These are phyloP conservation scores for Barnettozyma populi DNA, from an alignment of 805 yeast species.

Conservation along the genomic window DNA sequence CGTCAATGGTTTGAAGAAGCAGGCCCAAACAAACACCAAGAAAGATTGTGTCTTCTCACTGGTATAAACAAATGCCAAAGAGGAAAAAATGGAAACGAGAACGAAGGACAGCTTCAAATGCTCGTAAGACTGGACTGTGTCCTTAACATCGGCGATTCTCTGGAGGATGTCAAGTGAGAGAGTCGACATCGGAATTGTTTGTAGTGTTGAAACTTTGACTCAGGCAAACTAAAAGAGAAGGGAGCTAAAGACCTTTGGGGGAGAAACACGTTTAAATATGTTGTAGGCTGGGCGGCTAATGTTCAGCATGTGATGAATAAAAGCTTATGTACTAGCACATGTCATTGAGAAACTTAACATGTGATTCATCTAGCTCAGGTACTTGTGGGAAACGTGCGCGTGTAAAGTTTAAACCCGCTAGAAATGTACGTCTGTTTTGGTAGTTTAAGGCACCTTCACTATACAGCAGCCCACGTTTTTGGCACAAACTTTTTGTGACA, in stretches of 20 bases:
- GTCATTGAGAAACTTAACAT: background rate
- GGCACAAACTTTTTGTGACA: background rate
- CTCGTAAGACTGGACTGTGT: conserved; percentile 3
- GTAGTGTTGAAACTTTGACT: conserved; percentile 6
- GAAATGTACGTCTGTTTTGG: background rate
- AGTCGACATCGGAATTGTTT: background rate
- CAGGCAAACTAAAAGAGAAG: background rate
- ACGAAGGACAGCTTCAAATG: conserved; percentile 8
- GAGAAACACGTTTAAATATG: background rate
- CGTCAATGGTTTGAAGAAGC: conserved; percentile 31
- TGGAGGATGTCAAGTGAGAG: conserved; percentile 3
- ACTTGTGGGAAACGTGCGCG: background rate
- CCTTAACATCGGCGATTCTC: conserved; percentile 4
- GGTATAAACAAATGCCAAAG: conserved; percentile 10
- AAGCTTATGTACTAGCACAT: background rate
- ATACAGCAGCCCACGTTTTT: background rate
- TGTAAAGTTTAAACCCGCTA: background rate
- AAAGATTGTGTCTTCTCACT: conserved; percentile 20
- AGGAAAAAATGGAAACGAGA: conserved; percentile 6
- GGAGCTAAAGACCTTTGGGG: background rate
- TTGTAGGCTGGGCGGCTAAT: background rate
- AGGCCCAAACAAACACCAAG: conserved; percentile 28
- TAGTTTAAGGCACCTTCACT: background rate
- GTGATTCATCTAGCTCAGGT: background rate
- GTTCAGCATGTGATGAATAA: background rate